phyloP scores from a whole-genome alignment of 495 filamentous ascomycete species.

The Xylaria scruposa region DNA sequence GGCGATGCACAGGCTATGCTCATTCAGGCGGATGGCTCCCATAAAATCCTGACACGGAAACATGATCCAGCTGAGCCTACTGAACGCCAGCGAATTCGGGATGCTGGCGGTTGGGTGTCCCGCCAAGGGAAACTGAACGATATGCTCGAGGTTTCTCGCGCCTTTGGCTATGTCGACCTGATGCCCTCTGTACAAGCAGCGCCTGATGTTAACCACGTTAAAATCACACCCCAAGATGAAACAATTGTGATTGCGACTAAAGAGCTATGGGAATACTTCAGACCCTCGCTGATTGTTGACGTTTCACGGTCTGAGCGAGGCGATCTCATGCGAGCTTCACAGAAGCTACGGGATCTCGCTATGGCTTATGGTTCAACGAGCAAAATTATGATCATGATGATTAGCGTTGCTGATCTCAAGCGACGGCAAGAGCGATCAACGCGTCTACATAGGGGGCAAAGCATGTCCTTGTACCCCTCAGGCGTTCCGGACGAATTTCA shows the following conservation, averaged over 20 bases:
- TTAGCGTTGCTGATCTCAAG: constrained; percentile 89
- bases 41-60: constrained; percentile 82
- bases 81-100: constrained; percentile 88
- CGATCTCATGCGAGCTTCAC: constrained; percentile 95
- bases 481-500: constrained; percentile 69
- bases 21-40: constrained; percentile 82
- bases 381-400: constrained; percentile 99
- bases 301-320: constrained; percentile 79
- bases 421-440: constrained; percentile 70
- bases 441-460: constrained; percentile 71
- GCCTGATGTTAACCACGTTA: constrained; percentile 79
- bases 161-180: constrained; percentile 91
- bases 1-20: constrained; percentile 95
- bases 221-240: constrained; percentile 88
- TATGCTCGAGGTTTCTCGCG: constrained; percentile 84
- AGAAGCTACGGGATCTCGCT: constrained; percentile 92
- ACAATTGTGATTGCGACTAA: constrained; percentile 89
- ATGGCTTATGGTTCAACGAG: constrained; percentile 91
- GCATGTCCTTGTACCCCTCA: constrained; percentile 81
- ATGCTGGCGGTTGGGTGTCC: constrained; percentile 94
- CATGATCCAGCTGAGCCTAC: constrained; percentile 86
- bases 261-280: constrained; percentile 94
- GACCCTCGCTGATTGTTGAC: constrained; percentile 88
- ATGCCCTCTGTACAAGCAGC: constrained; percentile 94
- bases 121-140: constrained; percentile 94